Evolutionary conservation across 805 yeast species (phyloP).

Genomic region (Pichia nakasei): DNA sequence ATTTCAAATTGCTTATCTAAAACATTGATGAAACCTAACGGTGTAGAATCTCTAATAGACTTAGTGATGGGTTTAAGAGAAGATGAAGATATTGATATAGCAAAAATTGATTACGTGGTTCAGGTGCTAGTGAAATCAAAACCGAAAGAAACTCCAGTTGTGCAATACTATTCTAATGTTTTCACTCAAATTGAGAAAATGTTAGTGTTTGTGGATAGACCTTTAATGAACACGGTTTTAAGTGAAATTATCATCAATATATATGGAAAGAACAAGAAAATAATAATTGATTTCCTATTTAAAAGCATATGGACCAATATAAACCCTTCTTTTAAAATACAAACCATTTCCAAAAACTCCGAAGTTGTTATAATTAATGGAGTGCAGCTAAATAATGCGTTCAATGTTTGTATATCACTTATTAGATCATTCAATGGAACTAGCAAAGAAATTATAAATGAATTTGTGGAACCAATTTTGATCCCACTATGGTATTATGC

Average conservation of each 20-base stretch:
- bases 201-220: constrained; percentile 51
- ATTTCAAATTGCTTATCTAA: constrained; percentile 43
- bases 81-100: constrained; percentile 55
- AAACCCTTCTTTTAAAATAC: constrained; percentile 23
- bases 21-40: constrained; percentile 44
- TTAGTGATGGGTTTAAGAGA: constrained; percentile 71
- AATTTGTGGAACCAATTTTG: constrained; percentile 23
- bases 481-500: constrained; percentile 38
- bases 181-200: constrained; percentile 57
- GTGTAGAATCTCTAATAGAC: constrained; percentile 68
- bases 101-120: constrained; percentile 59
- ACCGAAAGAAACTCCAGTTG: constrained; percentile 43
- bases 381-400: constrained; percentile 45
- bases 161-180: constrained; percentile 46
- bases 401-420: constrained; percentile 59
- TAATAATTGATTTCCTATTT: constrained; percentile 53
- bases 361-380: constrained; percentile 34
- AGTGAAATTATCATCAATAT: constrained; percentile 45
- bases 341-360: background rate
- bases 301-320: constrained; percentile 38
- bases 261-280: constrained; percentile 39
- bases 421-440: constrained; percentile 32
- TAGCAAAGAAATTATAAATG: constrained; percentile 27
- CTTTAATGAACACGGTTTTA: constrained; percentile 48
- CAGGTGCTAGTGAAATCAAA: constrained; percentile 49